Base-by-base conservation (phyloP, 495 filamentous ascomycete genomes). In the Xylaria bambusicola region DNA sequence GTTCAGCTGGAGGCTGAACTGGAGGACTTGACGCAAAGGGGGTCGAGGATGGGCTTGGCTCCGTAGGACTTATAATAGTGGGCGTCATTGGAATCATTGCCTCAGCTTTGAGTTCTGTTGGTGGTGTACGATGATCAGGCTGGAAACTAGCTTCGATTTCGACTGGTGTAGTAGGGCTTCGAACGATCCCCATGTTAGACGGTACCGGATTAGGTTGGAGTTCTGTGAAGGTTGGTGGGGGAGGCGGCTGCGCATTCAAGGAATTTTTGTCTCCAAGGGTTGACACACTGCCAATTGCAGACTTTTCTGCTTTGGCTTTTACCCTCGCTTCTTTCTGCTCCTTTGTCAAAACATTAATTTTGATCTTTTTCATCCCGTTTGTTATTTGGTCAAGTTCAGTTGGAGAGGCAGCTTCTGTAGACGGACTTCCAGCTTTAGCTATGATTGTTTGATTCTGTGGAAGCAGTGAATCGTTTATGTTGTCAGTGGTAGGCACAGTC, bases 321-420 rank as follows among this genome's bases (percentile, higher is more conserved):
- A 77, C 67, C 4, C 71, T 69, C 6, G 82, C 82, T 33, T 89
- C 88, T 54, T 87, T 81, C 66, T 90, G 86, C 56, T 91, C 85
- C 23, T 87, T 84, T 0, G 88, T 84, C 0, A 89, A 78, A 40
- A 93, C 77, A 42, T 86, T 90, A 47, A 95, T 77, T 64, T 87
- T 93, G 62, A 95, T 86, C 62, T 85, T 88, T 64, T 87, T 87
- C 70, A 93, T 80, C 12, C 84, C 84, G n/a, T 80, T 76, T 0
- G 88, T 80, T 29, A 94, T 73, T 20, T 72, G 76, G 49, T 93
- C 88, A 20, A 93, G 68, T 58, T 73, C 62, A 27, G 50, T 44
- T 50, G 58, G 70, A 58, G 53, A 46, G 38, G 49, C 56, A 27
- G 59, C 23, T 17, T 62, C 7, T 18, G 64, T 26, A 0, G 53